Conservation (phyloP, 116 monocot species). For the Dioscorea cayenensis region DNA sequence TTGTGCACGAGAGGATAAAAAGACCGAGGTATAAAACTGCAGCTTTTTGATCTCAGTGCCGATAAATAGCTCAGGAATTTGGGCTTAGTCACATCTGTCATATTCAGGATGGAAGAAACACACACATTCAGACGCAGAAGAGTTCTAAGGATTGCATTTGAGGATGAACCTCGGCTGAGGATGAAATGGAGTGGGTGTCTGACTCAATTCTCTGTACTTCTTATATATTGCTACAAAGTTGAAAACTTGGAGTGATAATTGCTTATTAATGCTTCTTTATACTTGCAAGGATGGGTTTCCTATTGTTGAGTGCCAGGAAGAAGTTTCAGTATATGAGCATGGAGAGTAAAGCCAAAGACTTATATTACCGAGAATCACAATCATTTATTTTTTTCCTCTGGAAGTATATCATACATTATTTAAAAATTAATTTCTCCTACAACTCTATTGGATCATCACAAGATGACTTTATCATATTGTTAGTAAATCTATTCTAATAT, state of each 20-base stretch:
- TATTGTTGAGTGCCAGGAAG: slow-evolving; percentile 86
- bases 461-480: no score
- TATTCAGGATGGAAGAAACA: slow-evolving; percentile 82
- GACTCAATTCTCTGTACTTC: slow-evolving; percentile 96
- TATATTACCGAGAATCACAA: slow-evolving; percentile 85
- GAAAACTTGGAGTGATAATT: slow-evolving; percentile 95
- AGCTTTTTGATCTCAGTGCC: slow-evolving; percentile 82
- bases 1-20: slow-evolving; percentile 86
- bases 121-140: slow-evolving; percentile 66
- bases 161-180: slow-evolving; percentile 89
- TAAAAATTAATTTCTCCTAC: no score
- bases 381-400: no score
- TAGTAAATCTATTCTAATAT: no score
- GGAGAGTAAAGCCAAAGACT: slow-evolving; percentile 74
- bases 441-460: no score
- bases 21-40: slow-evolving; percentile 72
- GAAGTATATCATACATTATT: no score
- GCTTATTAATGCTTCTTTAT: slow-evolving; percentile 76
- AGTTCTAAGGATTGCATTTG: slow-evolving; percentile 73
- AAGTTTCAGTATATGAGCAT: slow-evolving; percentile 96
- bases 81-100: slow-evolving; percentile 45
- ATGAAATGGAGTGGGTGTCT: slow-evolving; percentile 91
- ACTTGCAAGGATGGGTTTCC: slow-evolving; percentile 95
- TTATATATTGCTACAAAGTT: slow-evolving; percentile 88
- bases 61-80: slow-evolving; percentile 76